Percentiles rank a stretch among this genome's conserved stretches.
Evolutionary conservation across 2,329 filamentous ascomycete genomes (phyloP).

Genomic region (Dactylella cylindrospora): DNA sequence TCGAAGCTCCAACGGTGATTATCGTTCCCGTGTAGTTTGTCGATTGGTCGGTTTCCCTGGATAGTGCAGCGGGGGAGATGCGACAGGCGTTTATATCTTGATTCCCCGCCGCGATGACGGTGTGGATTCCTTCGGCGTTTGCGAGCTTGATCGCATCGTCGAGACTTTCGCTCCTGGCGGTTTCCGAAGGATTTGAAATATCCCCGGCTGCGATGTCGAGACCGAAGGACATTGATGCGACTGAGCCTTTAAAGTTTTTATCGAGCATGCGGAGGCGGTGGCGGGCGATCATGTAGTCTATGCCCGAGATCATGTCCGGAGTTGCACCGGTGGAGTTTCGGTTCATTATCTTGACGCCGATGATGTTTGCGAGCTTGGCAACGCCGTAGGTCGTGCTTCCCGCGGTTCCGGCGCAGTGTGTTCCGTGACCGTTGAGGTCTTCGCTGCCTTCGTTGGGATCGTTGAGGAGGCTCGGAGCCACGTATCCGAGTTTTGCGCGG

Average conservation of each 20-base stretch:
- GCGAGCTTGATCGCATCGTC: slow-evolving; percentile 59
- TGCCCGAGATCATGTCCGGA: slow-evolving; percentile 52
- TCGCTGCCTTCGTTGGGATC: slow-evolving; percentile 55
- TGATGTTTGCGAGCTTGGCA: slow-evolving; percentile 55
- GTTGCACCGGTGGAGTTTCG: slow-evolving; percentile 53
- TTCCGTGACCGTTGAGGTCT: slow-evolving; percentile 54
- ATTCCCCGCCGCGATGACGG: slow-evolving; percentile 55
- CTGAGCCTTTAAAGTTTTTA: slow-evolving; percentile 50
- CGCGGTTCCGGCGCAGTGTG: slow-evolving; percentile 48
- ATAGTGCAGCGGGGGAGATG: slow-evolving; percentile 51
- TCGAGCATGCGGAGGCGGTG: slow-evolving; percentile 55
- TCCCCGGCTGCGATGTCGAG: slow-evolving; percentile 53
- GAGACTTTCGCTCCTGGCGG: slow-evolving; percentile 53
- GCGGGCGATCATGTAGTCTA: slow-evolving; percentile 54
- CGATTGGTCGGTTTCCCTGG: slow-evolving; percentile 53
- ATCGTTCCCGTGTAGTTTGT: slow-evolving; percentile 56
- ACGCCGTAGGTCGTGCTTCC: slow-evolving; percentile 53
- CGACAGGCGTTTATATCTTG: slow-evolving; percentile 46
- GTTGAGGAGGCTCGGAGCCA: slow-evolving; percentile 48
- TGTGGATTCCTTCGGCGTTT: slow-evolving; percentile 53
- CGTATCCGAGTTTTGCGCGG: slow-evolving; percentile 44
- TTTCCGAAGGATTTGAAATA: background rate
- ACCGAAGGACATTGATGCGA: slow-evolving; percentile 62
- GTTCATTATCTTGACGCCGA: slow-evolving; percentile 56
- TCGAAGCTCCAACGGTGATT: slow-evolving; percentile 53